Evolutionary conservation across 1,139 yeast species (phyloP).

Genomic region (Geotrichum candidum): DNA sequence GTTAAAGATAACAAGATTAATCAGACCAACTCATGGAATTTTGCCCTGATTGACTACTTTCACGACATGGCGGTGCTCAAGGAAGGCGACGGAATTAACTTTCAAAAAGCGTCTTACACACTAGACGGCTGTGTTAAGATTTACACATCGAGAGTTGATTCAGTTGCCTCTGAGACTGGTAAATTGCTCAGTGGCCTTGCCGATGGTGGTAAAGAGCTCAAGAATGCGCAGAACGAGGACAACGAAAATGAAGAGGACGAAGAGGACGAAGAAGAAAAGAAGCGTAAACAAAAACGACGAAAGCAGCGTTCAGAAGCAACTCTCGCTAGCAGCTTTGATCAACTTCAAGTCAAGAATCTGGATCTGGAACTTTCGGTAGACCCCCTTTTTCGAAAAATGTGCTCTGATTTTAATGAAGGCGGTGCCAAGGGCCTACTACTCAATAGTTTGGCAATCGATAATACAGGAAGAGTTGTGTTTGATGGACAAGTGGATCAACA

Average conservation of each 20-base stretch:
- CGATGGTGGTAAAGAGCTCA: conserved; percentile 27
- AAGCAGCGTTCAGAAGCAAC: conserved; percentile 40
- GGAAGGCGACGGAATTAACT: conserved; percentile 60
- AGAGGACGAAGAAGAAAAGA: conserved; percentile 28
- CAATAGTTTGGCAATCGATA: conserved; percentile 59
- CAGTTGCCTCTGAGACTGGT: conserved; percentile 88
- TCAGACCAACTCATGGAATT: conserved; percentile 64
- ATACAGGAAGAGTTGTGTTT: conserved; percentile 56
- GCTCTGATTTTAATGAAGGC: conserved; percentile 92
- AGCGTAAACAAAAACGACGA: conserved; percentile 22
- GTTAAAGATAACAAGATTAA: conserved; percentile 71
- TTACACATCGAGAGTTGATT: conserved; percentile 80
- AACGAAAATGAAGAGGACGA: conserved; percentile 27
- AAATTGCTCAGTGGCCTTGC: conserved; percentile 71
- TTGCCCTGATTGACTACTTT: conserved; percentile 83
- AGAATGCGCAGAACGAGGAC: conserved; percentile 17
- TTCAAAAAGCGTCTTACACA: conserved; percentile 73
- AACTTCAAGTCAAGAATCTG: conserved; percentile 58
- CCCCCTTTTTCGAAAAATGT: conserved; percentile 81
- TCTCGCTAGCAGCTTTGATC: conserved; percentile 49
- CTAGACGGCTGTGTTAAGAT: conserved; percentile 83
- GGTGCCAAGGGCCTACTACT: conserved; percentile 81
- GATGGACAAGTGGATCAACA: conserved; percentile 40
- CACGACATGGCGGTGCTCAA: conserved; percentile 58
- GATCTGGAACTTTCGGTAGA: conserved; percentile 78